Evolutionary conservation across 2,329 filamentous ascomycete genomes (phyloP).

Genomic region (Amesomyces nigricolor): DNA sequence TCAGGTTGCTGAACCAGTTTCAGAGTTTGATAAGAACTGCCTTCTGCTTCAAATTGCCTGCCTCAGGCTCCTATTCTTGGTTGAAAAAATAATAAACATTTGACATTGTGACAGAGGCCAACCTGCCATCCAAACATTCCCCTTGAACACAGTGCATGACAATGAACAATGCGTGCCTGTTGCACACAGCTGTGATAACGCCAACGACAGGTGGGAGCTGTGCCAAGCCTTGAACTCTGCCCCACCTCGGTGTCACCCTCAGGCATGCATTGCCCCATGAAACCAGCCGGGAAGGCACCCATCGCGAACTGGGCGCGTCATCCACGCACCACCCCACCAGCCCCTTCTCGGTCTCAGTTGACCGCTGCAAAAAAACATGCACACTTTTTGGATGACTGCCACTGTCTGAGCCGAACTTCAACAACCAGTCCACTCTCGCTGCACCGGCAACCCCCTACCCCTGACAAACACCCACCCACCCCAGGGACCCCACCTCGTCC

Average conservation of each 20-base stretch:
- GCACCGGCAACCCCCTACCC: conserved; percentile 1
- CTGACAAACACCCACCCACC: conserved; percentile 12
- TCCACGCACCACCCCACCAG: conserved; percentile 8
- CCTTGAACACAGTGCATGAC: conserved; percentile 6
- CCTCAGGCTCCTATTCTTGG: no score
- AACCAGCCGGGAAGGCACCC: conserved; percentile 16
- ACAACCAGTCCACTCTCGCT: neutral
- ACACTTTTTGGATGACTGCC: conserved; percentile 3
- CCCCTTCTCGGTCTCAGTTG: conserved; percentile 8
- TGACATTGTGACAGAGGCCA: no score
- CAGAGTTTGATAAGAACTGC: no score
- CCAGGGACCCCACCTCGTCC: conserved; percentile 2
- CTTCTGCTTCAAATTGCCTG: no score
- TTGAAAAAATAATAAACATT: no score
- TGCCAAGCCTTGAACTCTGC: conserved; percentile 1
- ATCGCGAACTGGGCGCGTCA: conserved; percentile 23
- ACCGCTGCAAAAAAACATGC: conserved; percentile 17
- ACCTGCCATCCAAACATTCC: conserved; percentile 2
- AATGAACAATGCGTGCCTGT: conserved; percentile 11
- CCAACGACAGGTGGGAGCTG: conserved; percentile 1
- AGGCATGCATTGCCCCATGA: conserved; percentile 18
- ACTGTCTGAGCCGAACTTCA: neutral
- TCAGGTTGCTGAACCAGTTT: no score
- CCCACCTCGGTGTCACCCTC: neutral
- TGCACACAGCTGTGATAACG: conserved; percentile 10